Evolutionary conservation across 2,329 filamentous ascomycete species (phyloP).

Genomic region (Fusarium liriodendri): DNA sequence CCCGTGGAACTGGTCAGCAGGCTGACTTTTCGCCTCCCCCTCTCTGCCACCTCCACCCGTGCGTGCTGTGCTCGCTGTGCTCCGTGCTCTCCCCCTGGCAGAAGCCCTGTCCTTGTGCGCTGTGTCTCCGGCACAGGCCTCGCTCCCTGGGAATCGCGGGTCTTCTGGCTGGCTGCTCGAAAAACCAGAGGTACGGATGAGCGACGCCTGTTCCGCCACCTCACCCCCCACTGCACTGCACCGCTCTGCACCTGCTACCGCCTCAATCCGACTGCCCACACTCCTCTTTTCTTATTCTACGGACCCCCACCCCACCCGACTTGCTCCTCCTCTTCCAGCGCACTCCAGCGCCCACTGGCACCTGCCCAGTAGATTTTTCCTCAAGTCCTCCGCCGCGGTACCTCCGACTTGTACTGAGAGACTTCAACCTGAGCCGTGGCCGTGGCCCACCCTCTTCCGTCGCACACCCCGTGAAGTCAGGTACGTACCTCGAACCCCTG

Average conservation of each 20-base stretch:
- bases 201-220: conserved; percentile 12
- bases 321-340: conserved; percentile 19
- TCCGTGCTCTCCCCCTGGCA: conserved; percentile 37
- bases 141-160: conserved; percentile 22
- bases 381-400: conserved; percentile 37
- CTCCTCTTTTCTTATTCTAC: conserved; percentile 4
- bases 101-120: conserved; percentile 41
- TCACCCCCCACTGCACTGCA: conserved; percentile 10
- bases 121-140: conserved; percentile 36
- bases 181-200: conserved; percentile 16
- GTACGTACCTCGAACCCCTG: conserved; percentile 22
- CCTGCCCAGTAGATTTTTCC: conserved; percentile 23
- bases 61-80: conserved; percentile 26
- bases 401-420: conserved; percentile 40
- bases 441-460: neutral
- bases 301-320: conserved; percentile 26
- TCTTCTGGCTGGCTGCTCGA: conserved; percentile 20
- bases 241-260: neutral
- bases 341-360: conserved; percentile 21
- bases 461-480: neutral
- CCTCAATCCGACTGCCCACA: conserved; percentile 20
- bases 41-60: conserved; percentile 42
- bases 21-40: conserved; percentile 44
- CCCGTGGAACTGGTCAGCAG: conserved; percentile 42
- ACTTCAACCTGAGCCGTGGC: conserved; percentile 21